These are phyloP conservation scores for Zanthoxylum bungeanum DNA, from an alignment of 345 rosid genomes.

Conservation along the genomic window DNA sequence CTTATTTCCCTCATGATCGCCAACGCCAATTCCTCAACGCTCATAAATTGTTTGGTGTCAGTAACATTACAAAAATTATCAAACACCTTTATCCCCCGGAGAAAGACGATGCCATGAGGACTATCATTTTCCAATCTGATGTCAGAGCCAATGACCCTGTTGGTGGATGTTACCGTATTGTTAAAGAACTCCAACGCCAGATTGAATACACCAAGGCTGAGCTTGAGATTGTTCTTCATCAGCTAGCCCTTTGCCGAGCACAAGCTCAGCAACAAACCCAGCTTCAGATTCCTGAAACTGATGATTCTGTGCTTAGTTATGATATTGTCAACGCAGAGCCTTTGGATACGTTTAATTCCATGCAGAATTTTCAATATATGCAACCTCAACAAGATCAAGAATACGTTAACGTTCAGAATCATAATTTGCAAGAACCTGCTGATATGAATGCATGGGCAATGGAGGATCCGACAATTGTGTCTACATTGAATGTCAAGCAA, in stretches of 20 bases:
- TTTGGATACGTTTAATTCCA: conserved; percentile 8
- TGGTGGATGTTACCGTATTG: conserved; percentile 70
- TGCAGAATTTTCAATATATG: conserved; percentile 24
- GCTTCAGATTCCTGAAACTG: conserved; percentile 33
- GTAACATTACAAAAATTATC: conserved; percentile 86
- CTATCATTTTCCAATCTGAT: conserved; percentile 84
- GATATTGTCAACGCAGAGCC: conserved; percentile 16
- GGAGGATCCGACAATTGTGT: conserved; percentile 26
- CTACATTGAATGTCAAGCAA: conserved; percentile 30
- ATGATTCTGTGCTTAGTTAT: conserved; percentile 22
- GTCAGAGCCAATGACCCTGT: conserved; percentile 85
- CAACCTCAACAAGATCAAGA: conserved; percentile 27
- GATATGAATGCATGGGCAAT: conserved; percentile 33
- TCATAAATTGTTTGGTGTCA: conserved; percentile 88
- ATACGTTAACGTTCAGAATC: conserved; percentile 7
- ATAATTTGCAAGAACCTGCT: conserved; percentile 29
- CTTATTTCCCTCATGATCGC: conserved; percentile 87
- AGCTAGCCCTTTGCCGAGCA: conserved; percentile 52
- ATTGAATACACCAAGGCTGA: conserved; percentile 67
- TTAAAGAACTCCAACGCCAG: conserved; percentile 63
- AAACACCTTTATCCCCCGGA: conserved; percentile 52
- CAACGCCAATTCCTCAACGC: conserved; percentile 88
- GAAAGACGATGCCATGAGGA: conserved; percentile 81
- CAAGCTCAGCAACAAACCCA: conserved; percentile 31
- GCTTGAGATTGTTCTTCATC: conserved; percentile 75